phyloP scores from a whole-genome alignment of 1,139 yeast genomes.

The Pichia sp. region DNA sequence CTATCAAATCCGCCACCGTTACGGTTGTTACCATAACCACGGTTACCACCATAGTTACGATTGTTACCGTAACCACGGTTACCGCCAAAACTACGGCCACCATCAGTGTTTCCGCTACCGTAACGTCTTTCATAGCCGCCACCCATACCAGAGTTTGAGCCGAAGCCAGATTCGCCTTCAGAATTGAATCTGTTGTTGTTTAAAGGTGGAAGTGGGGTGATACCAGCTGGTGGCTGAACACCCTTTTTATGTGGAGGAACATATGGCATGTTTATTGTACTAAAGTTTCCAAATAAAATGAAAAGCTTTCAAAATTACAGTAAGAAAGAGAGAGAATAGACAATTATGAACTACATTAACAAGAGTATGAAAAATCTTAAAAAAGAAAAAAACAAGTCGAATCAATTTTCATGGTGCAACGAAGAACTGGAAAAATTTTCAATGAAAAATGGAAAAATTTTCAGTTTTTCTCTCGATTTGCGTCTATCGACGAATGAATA shows the following conservation, averaged over 20 bases:
- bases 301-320: too few species aligned
- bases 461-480: too few species aligned
- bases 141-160: not conserved
- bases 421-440: too few species aligned
- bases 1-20: conserved; percentile 4
- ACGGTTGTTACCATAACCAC: conserved; percentile 13
- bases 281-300: too few species aligned
- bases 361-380: too few species aligned
- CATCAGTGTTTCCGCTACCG: conserved; percentile 12
- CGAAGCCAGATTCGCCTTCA: not conserved
- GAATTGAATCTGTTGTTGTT: conserved; percentile 1
- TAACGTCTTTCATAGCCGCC: not conserved
- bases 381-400: too few species aligned
- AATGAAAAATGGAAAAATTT: too few species aligned
- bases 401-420: too few species aligned
- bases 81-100: conserved; percentile 23
- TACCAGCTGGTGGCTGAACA: conserved; percentile 5
- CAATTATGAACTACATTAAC: too few species aligned
- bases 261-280: conserved; percentile 20
- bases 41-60: conserved; percentile 51
- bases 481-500: too few species aligned
- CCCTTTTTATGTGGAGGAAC: conserved; percentile 28
- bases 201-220: conserved; percentile 1
- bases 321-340: too few species aligned
- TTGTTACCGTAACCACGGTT: conserved; percentile 26